phyloP scores from a whole-genome alignment of 441 rosid species.

The Adansonia madagascariensis region DNA sequence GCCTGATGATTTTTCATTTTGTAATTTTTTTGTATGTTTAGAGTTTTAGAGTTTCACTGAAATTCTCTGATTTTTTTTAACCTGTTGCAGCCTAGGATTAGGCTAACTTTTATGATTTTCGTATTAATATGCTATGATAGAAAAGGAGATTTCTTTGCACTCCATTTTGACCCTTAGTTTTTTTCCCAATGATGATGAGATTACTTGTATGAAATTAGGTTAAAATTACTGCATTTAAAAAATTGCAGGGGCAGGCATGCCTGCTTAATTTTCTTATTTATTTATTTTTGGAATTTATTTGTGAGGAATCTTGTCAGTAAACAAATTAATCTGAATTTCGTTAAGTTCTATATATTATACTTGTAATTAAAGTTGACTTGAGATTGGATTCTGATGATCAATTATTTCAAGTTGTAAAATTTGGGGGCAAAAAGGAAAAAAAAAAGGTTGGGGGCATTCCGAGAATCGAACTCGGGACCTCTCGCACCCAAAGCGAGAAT shows the following conservation, averaged over 20 bases:
- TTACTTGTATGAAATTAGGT: neutral
- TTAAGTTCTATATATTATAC: neutral
- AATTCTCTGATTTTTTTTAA: neutral
- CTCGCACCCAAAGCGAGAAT: slow-evolving; percentile 65
- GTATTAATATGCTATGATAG: neutral
- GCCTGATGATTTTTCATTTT: neutral
- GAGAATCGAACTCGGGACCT: slow-evolving; percentile 67
- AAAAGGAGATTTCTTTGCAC: neutral
- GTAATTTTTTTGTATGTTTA: neutral
- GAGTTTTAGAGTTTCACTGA: neutral
- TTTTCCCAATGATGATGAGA: neutral
- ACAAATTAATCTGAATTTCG: neutral
- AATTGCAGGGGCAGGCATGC: neutral
- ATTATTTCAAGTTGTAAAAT: neutral
- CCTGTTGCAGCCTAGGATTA: slow-evolving; percentile 6
- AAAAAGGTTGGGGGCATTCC: slow-evolving; percentile 45
- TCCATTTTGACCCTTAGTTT: neutral
- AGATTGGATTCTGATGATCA: neutral
- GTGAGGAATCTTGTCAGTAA: neutral
- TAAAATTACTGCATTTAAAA: neutral
- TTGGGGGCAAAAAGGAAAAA: neutral
- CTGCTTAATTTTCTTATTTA: neutral
- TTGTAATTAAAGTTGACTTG: neutral
- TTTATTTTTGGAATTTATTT: neutral
- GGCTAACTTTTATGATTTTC: neutral